These are phyloP conservation scores for Dipteronia dyeriana DNA, from an alignment of 345 rosid genomes.

Conservation along the genomic window DNA sequence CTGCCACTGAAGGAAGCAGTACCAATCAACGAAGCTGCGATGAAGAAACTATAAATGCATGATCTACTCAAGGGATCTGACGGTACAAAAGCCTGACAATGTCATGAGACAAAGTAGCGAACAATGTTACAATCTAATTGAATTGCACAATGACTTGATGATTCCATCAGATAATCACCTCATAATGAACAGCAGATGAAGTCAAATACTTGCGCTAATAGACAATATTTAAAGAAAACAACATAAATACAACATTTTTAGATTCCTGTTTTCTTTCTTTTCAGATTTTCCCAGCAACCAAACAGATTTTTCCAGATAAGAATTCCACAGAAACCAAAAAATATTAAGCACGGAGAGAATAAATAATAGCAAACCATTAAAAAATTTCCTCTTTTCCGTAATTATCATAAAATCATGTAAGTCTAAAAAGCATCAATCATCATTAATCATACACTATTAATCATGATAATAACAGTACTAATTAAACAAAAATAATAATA, in stretches of 20 bases:
- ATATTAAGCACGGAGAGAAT: not conserved
- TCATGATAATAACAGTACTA: not conserved
- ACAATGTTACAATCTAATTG: not conserved
- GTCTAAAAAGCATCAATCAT: slow-evolving; percentile 9
- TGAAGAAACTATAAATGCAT: slow-evolving; percentile 52
- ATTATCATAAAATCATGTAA: not conserved
- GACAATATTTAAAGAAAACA: too few species aligned
- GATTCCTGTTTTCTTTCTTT: not conserved
- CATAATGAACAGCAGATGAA: too few species aligned
- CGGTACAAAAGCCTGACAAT: slow-evolving; percentile 41
- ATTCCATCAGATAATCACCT: not conserved
- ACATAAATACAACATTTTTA: too few species aligned
- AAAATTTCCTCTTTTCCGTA: not conserved
- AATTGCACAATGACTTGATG: not conserved
- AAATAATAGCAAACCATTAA: not conserved
- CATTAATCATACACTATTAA: slow-evolving; percentile 6
- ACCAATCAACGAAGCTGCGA: slow-evolving; percentile 48
- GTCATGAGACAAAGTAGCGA: not conserved
- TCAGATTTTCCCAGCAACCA: not conserved
- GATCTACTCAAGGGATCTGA: slow-evolving; percentile 54
- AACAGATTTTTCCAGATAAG: not conserved
- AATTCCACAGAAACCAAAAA: not conserved
- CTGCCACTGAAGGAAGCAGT: slow-evolving; percentile 60
- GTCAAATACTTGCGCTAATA: too few species aligned
- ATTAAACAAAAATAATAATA: not conserved